Percentiles rank a stretch among this genome's conserved stretches.
phyloP scores from a whole-genome alignment of 306 rosid genomes.

The Argentina anserina region DNA sequence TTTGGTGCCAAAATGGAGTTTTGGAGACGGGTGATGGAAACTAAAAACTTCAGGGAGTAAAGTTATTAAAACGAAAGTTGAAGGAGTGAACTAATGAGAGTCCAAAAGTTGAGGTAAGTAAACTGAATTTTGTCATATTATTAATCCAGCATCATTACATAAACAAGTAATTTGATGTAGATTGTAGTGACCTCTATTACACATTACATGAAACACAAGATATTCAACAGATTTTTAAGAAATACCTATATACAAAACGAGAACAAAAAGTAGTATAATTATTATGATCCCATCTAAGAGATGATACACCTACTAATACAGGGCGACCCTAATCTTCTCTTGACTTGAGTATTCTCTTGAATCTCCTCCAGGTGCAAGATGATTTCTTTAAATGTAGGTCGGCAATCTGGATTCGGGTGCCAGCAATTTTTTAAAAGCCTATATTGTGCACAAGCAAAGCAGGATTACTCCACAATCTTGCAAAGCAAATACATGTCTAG shows the following conservation, averaged over 20 bases:
- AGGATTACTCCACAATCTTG: not conserved
- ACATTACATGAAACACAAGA: not conserved
- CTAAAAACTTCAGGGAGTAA: too few species aligned
- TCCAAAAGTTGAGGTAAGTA: too few species aligned
- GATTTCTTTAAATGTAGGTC: constrained; percentile 23
- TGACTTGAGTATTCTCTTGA: not conserved
- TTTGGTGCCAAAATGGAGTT: too few species aligned
- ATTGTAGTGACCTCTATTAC: too few species aligned
- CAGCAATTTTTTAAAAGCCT: constrained; percentile 28
- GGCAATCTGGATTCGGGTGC: constrained; percentile 27
- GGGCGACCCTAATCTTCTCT: not conserved
- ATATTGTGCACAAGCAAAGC: not conserved
- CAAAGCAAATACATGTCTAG: not conserved
- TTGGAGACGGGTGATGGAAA: too few species aligned
- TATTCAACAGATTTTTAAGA: not conserved
- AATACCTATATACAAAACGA: not conserved
- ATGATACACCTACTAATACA: constrained; percentile 13
- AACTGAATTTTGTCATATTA: too few species aligned
- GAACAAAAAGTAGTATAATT: not conserved
- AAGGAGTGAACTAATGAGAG: too few species aligned
- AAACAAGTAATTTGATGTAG: too few species aligned
- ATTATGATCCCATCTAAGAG: not conserved
- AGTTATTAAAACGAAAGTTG: too few species aligned
- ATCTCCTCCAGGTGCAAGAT: constrained; percentile 13
- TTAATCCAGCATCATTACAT: too few species aligned